Base-by-base conservation (phyloP, 2,329 filamentous ascomycete genomes). In the Fonsecaea nubica region DNA sequence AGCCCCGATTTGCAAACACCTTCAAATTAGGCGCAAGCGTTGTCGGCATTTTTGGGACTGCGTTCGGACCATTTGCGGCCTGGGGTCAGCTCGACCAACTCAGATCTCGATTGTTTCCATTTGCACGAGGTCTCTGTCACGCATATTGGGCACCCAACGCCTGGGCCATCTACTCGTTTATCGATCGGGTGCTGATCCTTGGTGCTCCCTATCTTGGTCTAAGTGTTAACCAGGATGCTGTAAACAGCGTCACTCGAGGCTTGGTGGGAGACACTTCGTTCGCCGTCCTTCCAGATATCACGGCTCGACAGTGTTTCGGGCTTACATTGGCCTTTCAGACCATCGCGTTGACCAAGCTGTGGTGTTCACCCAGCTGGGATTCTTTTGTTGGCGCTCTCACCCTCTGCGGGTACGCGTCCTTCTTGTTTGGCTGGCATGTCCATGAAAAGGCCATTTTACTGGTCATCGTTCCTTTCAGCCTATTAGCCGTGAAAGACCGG, bases 131-230 rank as follows among this genome's bases (percentile, higher is more conserved):
- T 0, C 82, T 99, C 4, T 98, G 94, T 76, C 95, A 99, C 81
- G 95, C 95, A 0, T 99, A 99, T 78, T 99, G 95, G 95, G 95
- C 95, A 12, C 93, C 95, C 0, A 99, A 99, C 72, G 82, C 97
- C 1, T 99, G 95, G 95, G 94, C 95, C 0, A 86, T 98, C 76
- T 99, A 99, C 79, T 97, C 95, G 0, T 97, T 98, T 76, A 81
- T 86, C 1, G 95, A 99, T 75, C 86, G 95, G 61, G 80, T 92
- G 7, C 77, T 99, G 71, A 97, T 99, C 55, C 4, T 74, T 92
- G 92, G 93, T 74, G 93, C 93, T 8, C 94, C 95, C 40, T 89
- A 88, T 63, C 79, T 98, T 5, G 91, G 92, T 5, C 82, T 97
- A 15, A 77, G 86, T 0, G 84, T 98, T 60, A 90, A 94, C 72